Conservation (phyloP, 495 filamentous ascomycete species). For the Articulospora tetracladia region DNA sequence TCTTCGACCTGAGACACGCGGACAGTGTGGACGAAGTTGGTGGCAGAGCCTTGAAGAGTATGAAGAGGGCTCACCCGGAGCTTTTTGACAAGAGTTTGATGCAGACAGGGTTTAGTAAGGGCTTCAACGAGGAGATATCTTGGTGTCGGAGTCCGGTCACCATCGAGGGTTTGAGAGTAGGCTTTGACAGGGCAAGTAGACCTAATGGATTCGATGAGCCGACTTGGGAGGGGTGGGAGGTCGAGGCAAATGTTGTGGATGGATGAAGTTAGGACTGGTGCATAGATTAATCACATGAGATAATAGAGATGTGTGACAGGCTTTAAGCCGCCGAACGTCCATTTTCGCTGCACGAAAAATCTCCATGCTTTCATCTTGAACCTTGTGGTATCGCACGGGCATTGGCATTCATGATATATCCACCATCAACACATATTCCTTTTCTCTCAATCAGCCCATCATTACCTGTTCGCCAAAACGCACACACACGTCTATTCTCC, state of each 20-base stretch:
- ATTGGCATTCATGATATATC: too few species aligned
- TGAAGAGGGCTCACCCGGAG: constrained; percentile 49
- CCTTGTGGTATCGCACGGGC: too few species aligned
- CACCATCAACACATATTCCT: too few species aligned
- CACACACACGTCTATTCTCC: too few species aligned
- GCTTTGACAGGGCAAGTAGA: constrained; percentile 48
- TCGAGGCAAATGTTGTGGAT: constrained; percentile 20
- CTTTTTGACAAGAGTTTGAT: constrained; percentile 44
- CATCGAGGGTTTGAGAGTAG: constrained; percentile 47
- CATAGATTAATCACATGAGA: too few species aligned
- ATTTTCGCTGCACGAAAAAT: too few species aligned
- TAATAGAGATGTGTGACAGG: too few species aligned
- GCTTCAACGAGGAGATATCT: constrained; percentile 41
- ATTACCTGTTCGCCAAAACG: too few species aligned
- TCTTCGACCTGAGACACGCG: constrained; percentile 62
- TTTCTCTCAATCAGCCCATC: too few species aligned
- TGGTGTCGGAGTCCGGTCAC: constrained; percentile 50
- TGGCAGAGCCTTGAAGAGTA: constrained; percentile 56
- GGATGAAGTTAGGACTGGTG: too few species aligned
- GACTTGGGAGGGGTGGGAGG: constrained; percentile 39
- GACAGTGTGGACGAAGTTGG: constrained; percentile 74
- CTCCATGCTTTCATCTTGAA: too few species aligned
- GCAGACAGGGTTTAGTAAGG: constrained; percentile 42
- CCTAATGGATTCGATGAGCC: constrained; percentile 55
- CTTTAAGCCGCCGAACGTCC: too few species aligned